These are phyloP conservation scores for Choanephora cucurbitarum DNA, from an alignment of 371 early-diverging fungal genomes.

Conservation along the genomic window DNA sequence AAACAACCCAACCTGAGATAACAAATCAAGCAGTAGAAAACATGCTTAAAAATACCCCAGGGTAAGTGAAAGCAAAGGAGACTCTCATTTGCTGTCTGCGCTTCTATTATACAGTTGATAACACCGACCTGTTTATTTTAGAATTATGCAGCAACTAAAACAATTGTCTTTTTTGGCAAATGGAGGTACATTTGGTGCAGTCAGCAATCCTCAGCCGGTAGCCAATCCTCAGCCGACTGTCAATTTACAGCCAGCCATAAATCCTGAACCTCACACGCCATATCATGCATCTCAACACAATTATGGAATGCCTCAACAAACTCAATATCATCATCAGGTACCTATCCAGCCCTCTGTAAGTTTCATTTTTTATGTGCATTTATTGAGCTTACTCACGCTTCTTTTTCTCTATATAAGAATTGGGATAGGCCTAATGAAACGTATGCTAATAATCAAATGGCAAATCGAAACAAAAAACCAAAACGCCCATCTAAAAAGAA, in stretches of 20 bases:
- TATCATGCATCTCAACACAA: not conserved
- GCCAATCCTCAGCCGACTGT: not conserved
- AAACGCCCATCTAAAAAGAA: not conserved
- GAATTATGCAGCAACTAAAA: slow-evolving; percentile 15
- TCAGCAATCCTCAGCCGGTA: not conserved
- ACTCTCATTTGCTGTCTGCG: not conserved
- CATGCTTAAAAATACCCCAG: slow-evolving; percentile 17
- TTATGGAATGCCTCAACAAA: not conserved
- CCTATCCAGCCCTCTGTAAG: not conserved
- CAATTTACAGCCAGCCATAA: not conserved
- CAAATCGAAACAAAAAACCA: not conserved
- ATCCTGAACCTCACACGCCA: not conserved
- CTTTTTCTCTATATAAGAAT: not conserved
- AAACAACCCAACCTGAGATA: slow-evolving; percentile 1
- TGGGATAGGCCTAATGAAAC: not conserved
- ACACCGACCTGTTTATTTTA: not conserved
- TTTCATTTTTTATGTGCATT: not conserved
- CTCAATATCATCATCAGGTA: not conserved
- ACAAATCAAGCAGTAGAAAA: slow-evolving; percentile 11
- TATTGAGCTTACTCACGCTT: not conserved
- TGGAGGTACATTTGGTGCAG: not conserved
- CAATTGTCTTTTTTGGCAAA: slow-evolving; percentile 11
- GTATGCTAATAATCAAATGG: not conserved
- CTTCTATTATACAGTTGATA: not conserved
- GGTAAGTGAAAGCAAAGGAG: slow-evolving; percentile 12